A percentile compares a stretch with the other conserved stretches of the same genome.
Evolutionary conservation across 495 filamentous ascomycete species (phyloP).

Genomic region (Talaromyces stipitatus): DNA sequence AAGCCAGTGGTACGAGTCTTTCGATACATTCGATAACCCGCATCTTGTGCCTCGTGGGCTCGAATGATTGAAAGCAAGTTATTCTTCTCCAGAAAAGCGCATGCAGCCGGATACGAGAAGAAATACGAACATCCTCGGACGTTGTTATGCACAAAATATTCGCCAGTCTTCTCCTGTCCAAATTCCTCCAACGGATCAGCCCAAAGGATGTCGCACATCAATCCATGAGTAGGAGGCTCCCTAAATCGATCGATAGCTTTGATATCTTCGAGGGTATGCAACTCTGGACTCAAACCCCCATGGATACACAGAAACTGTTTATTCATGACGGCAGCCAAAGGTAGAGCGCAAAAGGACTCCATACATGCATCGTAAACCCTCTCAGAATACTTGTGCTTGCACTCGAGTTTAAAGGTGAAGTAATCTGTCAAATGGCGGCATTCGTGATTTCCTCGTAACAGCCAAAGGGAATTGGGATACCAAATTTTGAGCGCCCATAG

Average conservation of each 20-base stretch:
- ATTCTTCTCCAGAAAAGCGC: constrained; percentile 97
- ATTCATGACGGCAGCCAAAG: constrained; percentile 97
- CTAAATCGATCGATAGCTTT: constrained; percentile 96
- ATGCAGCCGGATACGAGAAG: constrained; percentile 98
- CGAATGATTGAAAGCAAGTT: constrained; percentile 95
- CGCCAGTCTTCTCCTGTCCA: constrained; percentile 93
- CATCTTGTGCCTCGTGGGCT: constrained; percentile 98
- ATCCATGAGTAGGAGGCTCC: constrained; percentile 90
- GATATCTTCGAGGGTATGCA: constrained; percentile 91
- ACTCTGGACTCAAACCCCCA: constrained; percentile 87
- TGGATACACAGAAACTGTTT: constrained; percentile 99
- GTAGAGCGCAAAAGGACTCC: constrained; percentile 92
- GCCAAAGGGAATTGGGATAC: constrained; percentile 95
- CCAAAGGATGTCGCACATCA: constrained; percentile 99
- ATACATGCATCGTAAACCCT: constrained; percentile 95
- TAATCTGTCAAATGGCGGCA: constrained; percentile 98
- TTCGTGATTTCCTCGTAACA: constrained; percentile 96
- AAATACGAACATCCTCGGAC: constrained; percentile 98
- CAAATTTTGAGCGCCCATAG: constrained; percentile 98
- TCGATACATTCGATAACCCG: constrained; percentile 97
- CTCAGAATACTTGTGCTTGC: constrained; percentile 98
- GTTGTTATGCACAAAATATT: constrained; percentile 97
- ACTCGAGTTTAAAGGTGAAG: constrained; percentile 99
- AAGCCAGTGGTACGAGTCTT: constrained; percentile 98
- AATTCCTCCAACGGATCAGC: constrained; percentile 99